These are phyloP conservation scores for Millerozyma acaciae DNA, from an alignment of 805 yeast genomes.

Conservation along the genomic window DNA sequence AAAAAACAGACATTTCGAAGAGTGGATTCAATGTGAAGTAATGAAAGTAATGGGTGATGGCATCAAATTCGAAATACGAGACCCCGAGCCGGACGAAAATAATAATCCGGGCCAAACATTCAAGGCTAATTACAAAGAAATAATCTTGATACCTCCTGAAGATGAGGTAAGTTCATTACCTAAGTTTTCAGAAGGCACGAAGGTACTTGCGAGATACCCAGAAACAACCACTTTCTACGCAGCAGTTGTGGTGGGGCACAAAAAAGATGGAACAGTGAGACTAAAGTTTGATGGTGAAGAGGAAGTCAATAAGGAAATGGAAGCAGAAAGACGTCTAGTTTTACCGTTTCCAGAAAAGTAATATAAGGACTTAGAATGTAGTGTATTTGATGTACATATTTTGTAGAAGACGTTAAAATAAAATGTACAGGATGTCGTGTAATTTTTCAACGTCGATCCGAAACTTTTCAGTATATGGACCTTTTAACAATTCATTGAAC, in stretches of 20 bases:
- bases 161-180: constrained; percentile 38
- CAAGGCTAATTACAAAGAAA: constrained; percentile 77
- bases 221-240: constrained; percentile 97
- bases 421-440: no score
- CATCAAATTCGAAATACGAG: constrained; percentile 78
- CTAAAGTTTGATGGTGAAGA: constrained; percentile 94
- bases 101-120: constrained; percentile 84
- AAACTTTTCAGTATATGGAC: no score
- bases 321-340: constrained; percentile 80
- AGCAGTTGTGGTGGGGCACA: constrained; percentile 81
- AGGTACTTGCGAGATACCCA: constrained; percentile 90
- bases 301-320: constrained; percentile 92
- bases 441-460: no score
- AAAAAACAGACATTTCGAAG: constrained; percentile 67
- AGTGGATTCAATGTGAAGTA: constrained; percentile 96
- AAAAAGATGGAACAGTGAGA: constrained; percentile 71
- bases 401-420: no score
- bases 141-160: constrained; percentile 63
- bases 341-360: constrained; percentile 58
- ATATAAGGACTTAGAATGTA: no score
- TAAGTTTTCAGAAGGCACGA: constrained; percentile 68
- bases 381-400: no score
- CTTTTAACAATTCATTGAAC: no score
- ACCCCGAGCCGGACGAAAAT: constrained; percentile 95
- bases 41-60: constrained; percentile 74